Conservation (phyloP, 768 basidiomycete species). For the Boletus tomentosulus region DNA sequence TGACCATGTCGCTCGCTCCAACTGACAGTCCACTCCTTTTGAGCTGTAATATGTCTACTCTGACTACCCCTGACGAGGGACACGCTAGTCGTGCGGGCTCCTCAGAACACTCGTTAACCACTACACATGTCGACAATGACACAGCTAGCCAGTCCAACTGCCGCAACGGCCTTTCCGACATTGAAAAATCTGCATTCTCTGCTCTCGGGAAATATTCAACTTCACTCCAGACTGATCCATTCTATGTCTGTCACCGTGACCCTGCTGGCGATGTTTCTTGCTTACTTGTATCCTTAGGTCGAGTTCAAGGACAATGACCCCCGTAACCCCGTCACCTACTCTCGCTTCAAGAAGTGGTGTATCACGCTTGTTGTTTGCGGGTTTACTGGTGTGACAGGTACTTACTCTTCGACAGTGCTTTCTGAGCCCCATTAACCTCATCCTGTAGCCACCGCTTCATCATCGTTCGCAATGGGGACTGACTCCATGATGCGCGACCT, state of each 20-base stretch:
- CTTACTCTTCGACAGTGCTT: background rate
- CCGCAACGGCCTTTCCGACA: background rate
- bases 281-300: slow-evolving; percentile 24
- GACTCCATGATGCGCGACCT: slow-evolving; percentile 48
- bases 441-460: slow-evolving; percentile 45
- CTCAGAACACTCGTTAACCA: slow-evolving; percentile 11
- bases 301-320: slow-evolving; percentile 36
- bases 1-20: slow-evolving; percentile 1
- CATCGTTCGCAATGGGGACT: slow-evolving; percentile 52
- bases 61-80: slow-evolving; percentile 5
- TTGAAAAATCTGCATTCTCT: slow-evolving; percentile 8
- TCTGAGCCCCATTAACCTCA: background rate
- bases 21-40: slow-evolving; percentile 14
- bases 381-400: slow-evolving; percentile 28
- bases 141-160: background rate
- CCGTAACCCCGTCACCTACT: slow-evolving; percentile 37
- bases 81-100: slow-evolving; percentile 12
- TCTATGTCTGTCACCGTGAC: slow-evolving; percentile 11
- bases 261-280: background rate
- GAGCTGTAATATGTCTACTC: slow-evolving; percentile 12
- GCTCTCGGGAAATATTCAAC: background rate
- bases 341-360: slow-evolving; percentile 37
- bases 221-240: slow-evolving; percentile 1
- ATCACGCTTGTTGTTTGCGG: slow-evolving; percentile 31
- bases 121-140: slow-evolving; percentile 8